These are phyloP conservation scores for Myxozyma monticola DNA, from an alignment of 805 yeast species.

Conservation along the genomic window DNA sequence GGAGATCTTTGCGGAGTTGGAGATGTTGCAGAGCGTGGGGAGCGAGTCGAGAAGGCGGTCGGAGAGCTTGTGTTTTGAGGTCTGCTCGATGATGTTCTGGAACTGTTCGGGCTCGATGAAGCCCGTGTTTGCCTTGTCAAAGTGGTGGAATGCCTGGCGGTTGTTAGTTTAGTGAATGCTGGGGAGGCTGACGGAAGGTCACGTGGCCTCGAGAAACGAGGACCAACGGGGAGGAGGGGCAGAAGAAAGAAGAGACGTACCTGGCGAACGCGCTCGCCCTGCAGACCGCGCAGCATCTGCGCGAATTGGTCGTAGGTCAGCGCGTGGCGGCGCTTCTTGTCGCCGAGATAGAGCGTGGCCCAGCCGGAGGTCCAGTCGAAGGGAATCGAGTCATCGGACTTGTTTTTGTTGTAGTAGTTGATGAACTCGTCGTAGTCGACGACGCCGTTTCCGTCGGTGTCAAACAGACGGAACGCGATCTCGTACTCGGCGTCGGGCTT, in stretches of 20 bases:
- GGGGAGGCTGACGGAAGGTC: neutral
- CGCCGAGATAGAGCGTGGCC: constrained; percentile 46
- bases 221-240: neutral
- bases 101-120: constrained; percentile 45
- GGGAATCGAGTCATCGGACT: constrained; percentile 41
- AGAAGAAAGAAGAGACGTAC: no score
- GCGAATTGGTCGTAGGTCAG: constrained; percentile 46
- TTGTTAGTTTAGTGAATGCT: neutral
- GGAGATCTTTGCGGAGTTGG: constrained; percentile 38
- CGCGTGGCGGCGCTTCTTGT: constrained; percentile 40
- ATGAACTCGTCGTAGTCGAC: constrained; percentile 46
- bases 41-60: constrained; percentile 41
- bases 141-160: constrained; percentile 40
- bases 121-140: constrained; percentile 42
- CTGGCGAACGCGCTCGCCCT: constrained; percentile 50
- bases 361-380: constrained; percentile 47
- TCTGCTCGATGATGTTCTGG: constrained; percentile 41
- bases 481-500: constrained; percentile 58
- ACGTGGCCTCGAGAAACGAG: neutral
- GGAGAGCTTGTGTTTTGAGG: constrained; percentile 46
- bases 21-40: constrained; percentile 42
- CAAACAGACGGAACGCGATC: constrained; percentile 50
- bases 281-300: constrained; percentile 48
- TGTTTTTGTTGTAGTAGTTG: constrained; percentile 40
- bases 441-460: constrained; percentile 41